Percentiles rank a stretch among this genome's conserved stretches.
Conservation (phyloP, 169 alveolate species). For the Eimeria necatrix region DNA sequence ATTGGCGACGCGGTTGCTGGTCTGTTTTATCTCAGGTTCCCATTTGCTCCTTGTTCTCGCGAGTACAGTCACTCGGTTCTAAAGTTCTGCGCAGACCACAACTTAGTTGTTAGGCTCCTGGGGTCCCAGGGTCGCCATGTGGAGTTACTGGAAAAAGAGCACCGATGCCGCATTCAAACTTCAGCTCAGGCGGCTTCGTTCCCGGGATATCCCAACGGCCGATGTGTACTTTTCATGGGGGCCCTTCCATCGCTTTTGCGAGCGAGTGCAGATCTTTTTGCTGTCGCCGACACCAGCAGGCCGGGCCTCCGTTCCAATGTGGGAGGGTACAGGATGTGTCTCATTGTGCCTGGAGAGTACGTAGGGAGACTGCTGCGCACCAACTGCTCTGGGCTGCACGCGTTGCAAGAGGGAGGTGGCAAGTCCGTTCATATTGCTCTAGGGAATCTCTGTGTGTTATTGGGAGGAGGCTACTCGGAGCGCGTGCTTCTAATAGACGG, state of each 20-base stretch:
- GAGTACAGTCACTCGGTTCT: constrained; percentile 65
- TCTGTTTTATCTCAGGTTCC: constrained; percentile 41
- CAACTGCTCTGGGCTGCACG: constrained; percentile 80
- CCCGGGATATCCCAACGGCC: constrained; percentile 78
- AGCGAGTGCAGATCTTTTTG: constrained; percentile 75
- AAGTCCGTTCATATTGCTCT: constrained; percentile 70
- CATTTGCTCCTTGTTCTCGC: constrained; percentile 28
- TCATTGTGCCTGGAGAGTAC: constrained; percentile 77
- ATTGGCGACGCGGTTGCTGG: background rate
- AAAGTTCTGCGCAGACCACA: constrained; percentile 79
- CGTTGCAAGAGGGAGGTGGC: constrained; percentile 77
- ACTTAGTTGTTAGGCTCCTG: constrained; percentile 74
- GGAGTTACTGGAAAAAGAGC: constrained; percentile 59
- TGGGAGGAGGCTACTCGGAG: constrained; percentile 73
- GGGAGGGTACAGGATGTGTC: constrained; percentile 71
- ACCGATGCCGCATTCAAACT: constrained; percentile 76
- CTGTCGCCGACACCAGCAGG: constrained; percentile 73
- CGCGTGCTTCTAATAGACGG: constrained; percentile 75
- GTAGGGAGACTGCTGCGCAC: constrained; percentile 73
- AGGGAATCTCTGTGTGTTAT: constrained; percentile 68
- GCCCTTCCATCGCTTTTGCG: constrained; percentile 46
- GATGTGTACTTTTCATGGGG: constrained; percentile 72
- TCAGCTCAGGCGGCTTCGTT: constrained; percentile 77
- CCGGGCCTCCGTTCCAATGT: constrained; percentile 68
- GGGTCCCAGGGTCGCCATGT: constrained; percentile 75